These are phyloP conservation scores for Yarrowia deformans DNA, from an alignment of 805 yeast genomes.

Conservation along the genomic window DNA sequence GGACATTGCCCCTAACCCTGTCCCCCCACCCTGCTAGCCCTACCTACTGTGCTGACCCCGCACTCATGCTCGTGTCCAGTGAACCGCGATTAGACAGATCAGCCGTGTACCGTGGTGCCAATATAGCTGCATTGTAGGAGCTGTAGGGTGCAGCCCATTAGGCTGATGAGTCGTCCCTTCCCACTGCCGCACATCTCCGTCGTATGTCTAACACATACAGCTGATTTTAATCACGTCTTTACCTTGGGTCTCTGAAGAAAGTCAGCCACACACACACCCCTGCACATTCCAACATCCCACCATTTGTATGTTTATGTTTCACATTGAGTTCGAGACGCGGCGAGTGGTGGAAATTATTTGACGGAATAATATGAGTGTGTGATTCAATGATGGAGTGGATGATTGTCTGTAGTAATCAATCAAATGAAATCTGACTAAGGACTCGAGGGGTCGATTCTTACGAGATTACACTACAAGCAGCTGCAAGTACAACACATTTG, in stretches of 20 bases:
- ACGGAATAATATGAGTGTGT: too few species aligned
- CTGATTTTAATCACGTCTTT: not conserved
- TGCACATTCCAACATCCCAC: slow-evolving; percentile 13
- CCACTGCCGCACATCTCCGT: slow-evolving; percentile 2
- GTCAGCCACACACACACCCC: slow-evolving; percentile 22
- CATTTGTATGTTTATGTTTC: slow-evolving; percentile 9
- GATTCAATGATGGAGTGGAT: too few species aligned
- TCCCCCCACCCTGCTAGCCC: too few species aligned
- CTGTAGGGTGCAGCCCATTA: too few species aligned
- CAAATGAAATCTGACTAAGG: not conserved
- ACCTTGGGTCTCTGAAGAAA: not conserved
- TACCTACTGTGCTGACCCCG: not conserved
- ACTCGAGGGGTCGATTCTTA: too few species aligned
- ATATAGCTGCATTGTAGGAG: too few species aligned
- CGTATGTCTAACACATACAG: slow-evolving; percentile 1
- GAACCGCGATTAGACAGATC: not conserved
- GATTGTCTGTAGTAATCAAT: too few species aligned
- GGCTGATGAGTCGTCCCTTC: not conserved
- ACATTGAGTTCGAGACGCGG: slow-evolving; percentile 1
- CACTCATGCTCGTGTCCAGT: not conserved
- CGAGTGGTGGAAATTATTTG: not conserved
- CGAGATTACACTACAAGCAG: too few species aligned
- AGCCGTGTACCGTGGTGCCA: slow-evolving; percentile 1
- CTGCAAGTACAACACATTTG: too few species aligned
- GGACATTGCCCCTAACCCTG: not conserved